phyloP scores from a whole-genome alignment of 305 asterid species.

The Solanum aculeatissimum region DNA sequence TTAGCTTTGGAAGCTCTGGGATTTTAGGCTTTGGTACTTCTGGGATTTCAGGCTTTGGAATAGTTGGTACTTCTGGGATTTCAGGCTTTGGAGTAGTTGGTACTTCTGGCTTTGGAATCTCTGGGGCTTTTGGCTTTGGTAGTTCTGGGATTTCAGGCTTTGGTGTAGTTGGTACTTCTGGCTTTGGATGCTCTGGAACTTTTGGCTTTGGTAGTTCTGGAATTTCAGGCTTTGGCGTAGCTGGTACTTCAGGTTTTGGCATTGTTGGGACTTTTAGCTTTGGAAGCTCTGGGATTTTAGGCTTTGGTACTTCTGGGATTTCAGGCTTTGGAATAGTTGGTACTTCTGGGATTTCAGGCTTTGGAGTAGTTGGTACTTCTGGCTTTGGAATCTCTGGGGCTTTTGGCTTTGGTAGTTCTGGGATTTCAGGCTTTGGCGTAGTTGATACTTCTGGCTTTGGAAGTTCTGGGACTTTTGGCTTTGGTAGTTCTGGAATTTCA shows the following conservation, averaged over 20 bases:
- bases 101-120: background rate
- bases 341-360: background rate
- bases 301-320: background rate
- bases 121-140: background rate
- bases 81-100: background rate
- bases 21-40: background rate
- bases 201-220: background rate
- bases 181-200: too few species aligned
- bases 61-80: conserved; percentile 1
- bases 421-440: background rate
- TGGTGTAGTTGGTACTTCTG: background rate
- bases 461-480: background rate
- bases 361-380: background rate
- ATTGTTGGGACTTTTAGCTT: background rate
- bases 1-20: background rate
- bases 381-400: background rate
- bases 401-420: background rate
- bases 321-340: background rate
- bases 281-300: background rate
- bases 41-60: background rate
- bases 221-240: background rate
- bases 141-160: background rate
- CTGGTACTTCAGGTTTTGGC: background rate
- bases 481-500: background rate
- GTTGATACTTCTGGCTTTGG: background rate